Conservation (phyloP, 2,329 filamentous ascomycete species). For the Diaporthe destruens region DNA sequence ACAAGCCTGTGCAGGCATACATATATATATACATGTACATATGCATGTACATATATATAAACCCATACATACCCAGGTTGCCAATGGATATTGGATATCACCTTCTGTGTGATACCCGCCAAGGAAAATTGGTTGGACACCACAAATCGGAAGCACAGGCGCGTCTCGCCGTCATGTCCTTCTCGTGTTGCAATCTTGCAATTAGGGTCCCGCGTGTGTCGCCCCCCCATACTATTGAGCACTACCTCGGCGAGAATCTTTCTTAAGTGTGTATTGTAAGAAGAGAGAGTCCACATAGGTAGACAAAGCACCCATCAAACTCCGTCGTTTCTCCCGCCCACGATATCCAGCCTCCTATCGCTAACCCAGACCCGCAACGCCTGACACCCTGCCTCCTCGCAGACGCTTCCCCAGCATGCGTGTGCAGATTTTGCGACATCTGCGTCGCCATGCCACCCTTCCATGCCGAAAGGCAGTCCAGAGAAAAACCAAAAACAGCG, state of each 20-base stretch:
- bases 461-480: not conserved
- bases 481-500: not conserved
- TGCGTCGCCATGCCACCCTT: not conserved
- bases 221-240: not conserved
- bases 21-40: no score
- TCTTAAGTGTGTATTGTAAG: not conserved
- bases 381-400: conserved; percentile 5
- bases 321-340: not conserved
- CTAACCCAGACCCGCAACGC: not conserved
- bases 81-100: conserved; percentile 80
- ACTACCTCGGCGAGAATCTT: not conserved
- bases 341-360: not conserved
- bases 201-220: not conserved
- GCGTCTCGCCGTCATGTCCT: not conserved
- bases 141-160: not conserved
- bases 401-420: not conserved
- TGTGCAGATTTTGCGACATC: not conserved
- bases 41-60: no score
- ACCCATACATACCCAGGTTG: no score
- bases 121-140: conserved; percentile 71
- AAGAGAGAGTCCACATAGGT: not conserved
- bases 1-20: no score
- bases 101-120: conserved; percentile 66
- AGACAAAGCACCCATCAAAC: not conserved
- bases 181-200: not conserved